Evolutionary conservation across 78 protist species (phyloP).

Genomic region (Guillardia theta): DNA sequence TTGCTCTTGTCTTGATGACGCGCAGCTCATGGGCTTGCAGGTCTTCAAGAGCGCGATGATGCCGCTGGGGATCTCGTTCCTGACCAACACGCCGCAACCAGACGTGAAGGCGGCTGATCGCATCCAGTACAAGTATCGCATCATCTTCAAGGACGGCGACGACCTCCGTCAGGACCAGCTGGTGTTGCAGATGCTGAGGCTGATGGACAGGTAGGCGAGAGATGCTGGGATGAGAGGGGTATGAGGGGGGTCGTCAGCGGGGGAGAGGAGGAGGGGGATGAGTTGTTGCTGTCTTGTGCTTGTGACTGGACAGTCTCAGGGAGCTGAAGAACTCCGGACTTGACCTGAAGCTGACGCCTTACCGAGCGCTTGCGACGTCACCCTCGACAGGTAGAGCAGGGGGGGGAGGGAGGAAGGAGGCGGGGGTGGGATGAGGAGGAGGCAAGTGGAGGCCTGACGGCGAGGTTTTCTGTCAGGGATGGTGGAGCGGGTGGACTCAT

Average conservation of each 20-base stretch:
- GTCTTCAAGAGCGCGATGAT: neutral
- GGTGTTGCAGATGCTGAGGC: conserved; percentile 79
- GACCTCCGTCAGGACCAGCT: conserved; percentile 96
- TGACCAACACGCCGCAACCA: neutral
- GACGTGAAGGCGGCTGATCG: conserved; percentile 4
- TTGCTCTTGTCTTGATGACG: neutral
- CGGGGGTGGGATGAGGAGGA: too few relatives aligned
- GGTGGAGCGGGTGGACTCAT: conserved; percentile 35
- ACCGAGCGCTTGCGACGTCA: conserved; percentile 82
- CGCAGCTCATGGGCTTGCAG: neutral
- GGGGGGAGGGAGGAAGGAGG: too few relatives aligned
- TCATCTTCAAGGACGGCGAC: conserved; percentile 90
- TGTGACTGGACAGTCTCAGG: too few relatives aligned
- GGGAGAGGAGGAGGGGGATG: neutral
- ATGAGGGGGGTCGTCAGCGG: neutral
- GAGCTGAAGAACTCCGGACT: conserved; percentile 51
- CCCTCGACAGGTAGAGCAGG: neutral
- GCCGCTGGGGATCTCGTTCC: conserved; percentile 1
- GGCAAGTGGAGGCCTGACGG: too few relatives aligned
- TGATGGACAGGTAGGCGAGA: conserved; percentile 80
- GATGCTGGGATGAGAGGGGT: conserved; percentile 39
- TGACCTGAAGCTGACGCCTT: conserved; percentile 89
- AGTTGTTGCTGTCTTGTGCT: too few relatives aligned
- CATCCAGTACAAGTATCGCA: conserved; percentile 43
- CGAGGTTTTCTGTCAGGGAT: too few relatives aligned